These are phyloP conservation scores for Alternaria sp. DNA, from an alignment of 2,329 filamentous ascomycete species.

Conservation along the genomic window DNA sequence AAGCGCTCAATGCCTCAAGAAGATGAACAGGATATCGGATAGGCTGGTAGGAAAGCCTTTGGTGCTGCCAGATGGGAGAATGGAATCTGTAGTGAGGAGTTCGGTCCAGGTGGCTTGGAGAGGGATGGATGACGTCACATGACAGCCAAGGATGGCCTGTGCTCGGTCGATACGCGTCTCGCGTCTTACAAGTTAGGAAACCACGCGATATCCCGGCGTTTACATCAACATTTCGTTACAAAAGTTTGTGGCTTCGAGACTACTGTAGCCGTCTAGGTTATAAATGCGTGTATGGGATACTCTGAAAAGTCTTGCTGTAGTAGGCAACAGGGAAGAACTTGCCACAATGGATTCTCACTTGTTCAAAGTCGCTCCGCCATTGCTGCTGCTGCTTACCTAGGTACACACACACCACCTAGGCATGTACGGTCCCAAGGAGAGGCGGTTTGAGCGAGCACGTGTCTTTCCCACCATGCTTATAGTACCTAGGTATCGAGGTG, in stretches of 20 bases:
- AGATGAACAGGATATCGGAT: neutral
- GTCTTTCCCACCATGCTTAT: too few relatives aligned
- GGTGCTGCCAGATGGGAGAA: neutral
- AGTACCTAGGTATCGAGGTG: too few relatives aligned
- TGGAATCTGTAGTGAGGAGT: neutral
- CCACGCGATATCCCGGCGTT: neutral
- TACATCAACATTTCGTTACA: neutral
- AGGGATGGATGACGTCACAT: neutral
- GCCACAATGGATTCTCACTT: too few relatives aligned
- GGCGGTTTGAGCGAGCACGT: too few relatives aligned
- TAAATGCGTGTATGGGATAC: neutral
- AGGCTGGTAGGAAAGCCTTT: too few relatives aligned
- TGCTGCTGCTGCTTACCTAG: too few relatives aligned
- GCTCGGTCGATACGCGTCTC: neutral
- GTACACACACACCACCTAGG: too few relatives aligned
- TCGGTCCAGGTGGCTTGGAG: neutral
- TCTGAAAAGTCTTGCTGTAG: too few relatives aligned
- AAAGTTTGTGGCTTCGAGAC: neutral
- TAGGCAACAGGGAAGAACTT: too few relatives aligned
- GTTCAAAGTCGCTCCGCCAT: too few relatives aligned
- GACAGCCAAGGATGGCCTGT: neutral
- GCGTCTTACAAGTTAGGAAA: neutral
- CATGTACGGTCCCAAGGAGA: too few relatives aligned
- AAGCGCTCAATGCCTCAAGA: neutral
- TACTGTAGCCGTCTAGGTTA: neutral